A percentile compares a stretch with the other conserved stretches of the same genome.
Conservation (phyloP, 805 yeast species). For the Dipodascopsis uninucleata region DNA sequence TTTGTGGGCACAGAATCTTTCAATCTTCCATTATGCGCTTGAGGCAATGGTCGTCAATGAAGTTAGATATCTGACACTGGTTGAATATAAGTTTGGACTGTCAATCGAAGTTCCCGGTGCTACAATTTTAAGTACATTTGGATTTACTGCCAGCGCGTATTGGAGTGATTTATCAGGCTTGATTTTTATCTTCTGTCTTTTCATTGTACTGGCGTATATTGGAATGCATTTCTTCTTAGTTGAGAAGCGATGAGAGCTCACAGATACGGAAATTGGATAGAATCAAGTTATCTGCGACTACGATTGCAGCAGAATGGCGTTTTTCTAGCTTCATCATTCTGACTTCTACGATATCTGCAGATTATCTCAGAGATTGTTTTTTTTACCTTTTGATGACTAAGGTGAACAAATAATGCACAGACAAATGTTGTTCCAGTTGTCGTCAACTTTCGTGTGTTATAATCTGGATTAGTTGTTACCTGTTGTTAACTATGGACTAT, state of each 20-base stretch:
- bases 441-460: too few species aligned
- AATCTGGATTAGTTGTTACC: too few species aligned
- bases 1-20: slow-evolving; percentile 69
- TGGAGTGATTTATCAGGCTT: slow-evolving; percentile 62
- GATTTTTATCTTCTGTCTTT: slow-evolving; percentile 51
- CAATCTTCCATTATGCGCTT: slow-evolving; percentile 93
- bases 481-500: too few species aligned
- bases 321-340: too few species aligned
- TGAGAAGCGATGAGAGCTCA: slow-evolving; percentile 56
- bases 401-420: too few species aligned
- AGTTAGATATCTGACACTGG: slow-evolving; percentile 76
- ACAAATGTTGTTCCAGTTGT: too few species aligned
- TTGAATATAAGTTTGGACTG: slow-evolving; percentile 86
- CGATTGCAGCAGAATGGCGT: too few species aligned
- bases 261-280: background rate
- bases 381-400: too few species aligned
- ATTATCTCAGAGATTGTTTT: too few species aligned
- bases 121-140: slow-evolving; percentile 90
- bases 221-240: slow-evolving; percentile 69
- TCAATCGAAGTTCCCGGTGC: slow-evolving; percentile 98
- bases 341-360: too few species aligned
- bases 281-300: too few species aligned
- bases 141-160: slow-evolving; percentile 79
- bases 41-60: slow-evolving; percentile 91
- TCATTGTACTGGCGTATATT: slow-evolving; percentile 66